These are phyloP conservation scores for Aspergillus wentii DNA, from an alignment of 495 filamentous ascomycete genomes.

Conservation along the genomic window DNA sequence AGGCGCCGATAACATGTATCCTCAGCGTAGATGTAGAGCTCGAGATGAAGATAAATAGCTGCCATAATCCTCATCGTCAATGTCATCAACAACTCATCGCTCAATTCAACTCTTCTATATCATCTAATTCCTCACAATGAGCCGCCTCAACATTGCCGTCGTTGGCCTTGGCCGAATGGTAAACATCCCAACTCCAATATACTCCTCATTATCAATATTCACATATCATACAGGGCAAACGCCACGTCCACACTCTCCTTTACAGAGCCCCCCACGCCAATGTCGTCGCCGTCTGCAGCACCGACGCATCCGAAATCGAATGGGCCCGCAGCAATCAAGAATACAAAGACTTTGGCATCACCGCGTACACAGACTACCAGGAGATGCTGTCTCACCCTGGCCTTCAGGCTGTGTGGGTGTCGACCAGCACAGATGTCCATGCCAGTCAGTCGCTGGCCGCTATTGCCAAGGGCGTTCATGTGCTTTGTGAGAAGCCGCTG, in stretches of 20 bases:
- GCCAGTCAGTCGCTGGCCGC: constrained; percentile 7
- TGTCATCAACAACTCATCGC: too few species aligned
- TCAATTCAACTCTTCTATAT: too few species aligned
- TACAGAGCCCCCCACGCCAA: constrained; percentile 39
- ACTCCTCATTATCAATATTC: neutral
- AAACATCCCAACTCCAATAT: neutral
- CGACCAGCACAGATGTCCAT: constrained; percentile 37
- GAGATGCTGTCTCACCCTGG: constrained; percentile 46
- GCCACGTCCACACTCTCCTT: constrained; percentile 42
- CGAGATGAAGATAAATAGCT: too few species aligned
- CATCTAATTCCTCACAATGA: too few species aligned
- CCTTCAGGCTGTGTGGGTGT: constrained; percentile 44
- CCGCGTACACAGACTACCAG: constrained; percentile 37
- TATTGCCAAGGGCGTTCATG: constrained; percentile 10
- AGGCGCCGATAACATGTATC: too few species aligned
- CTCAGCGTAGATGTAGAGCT: too few species aligned
- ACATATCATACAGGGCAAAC: constrained; percentile 24
- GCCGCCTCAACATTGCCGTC: neutral
- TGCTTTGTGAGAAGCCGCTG: constrained; percentile 2
- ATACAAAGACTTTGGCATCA: constrained; percentile 26
- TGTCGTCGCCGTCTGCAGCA: constrained; percentile 43
- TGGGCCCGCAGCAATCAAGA: constrained; percentile 38
- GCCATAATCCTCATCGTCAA: too few species aligned
- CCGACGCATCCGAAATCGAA: constrained; percentile 31
- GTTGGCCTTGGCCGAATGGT: neutral